These are phyloP conservation scores for Saturnispora besseyi DNA, from an alignment of 805 yeast species.

Conservation along the genomic window DNA sequence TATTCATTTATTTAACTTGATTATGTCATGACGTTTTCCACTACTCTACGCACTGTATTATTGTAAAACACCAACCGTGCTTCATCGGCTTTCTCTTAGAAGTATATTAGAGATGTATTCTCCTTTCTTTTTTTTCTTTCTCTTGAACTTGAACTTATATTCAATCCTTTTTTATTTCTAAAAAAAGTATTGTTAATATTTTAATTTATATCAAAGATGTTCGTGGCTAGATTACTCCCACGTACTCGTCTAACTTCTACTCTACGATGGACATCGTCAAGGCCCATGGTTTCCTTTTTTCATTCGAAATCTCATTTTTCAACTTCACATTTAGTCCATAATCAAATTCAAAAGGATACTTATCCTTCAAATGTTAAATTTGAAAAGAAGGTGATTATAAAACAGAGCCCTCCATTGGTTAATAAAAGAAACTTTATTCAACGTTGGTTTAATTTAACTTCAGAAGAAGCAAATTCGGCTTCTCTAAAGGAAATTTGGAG, in stretches of 20 bases:
- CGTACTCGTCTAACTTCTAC: background rate
- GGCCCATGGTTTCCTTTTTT: background rate
- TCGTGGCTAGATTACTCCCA: background rate
- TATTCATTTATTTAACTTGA: conserved; percentile 3
- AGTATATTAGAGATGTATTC: background rate
- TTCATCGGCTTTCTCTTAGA: too few relatives aligned
- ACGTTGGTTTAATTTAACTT: conserved; percentile 24
- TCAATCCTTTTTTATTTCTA: background rate
- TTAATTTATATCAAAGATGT: background rate
- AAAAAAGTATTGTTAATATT: background rate
- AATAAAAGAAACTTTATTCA: conserved; percentile 7
- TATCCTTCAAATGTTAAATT: background rate
- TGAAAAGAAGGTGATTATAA: background rate
- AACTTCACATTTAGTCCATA: background rate
- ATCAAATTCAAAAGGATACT: background rate
- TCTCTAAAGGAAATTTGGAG: conserved; percentile 32
- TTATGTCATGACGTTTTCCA: background rate
- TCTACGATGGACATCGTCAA: background rate
- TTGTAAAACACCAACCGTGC: too few relatives aligned
- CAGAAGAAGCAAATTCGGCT: conserved; percentile 27
- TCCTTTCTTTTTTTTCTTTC: background rate
- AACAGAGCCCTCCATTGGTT: background rate
- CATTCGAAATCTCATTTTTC: background rate
- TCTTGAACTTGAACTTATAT: background rate
- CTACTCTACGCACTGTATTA: too few relatives aligned